Base-by-base conservation (phyloP, 495 filamentous ascomycete genomes). In the Symbiotaphrina buchneri region DNA sequence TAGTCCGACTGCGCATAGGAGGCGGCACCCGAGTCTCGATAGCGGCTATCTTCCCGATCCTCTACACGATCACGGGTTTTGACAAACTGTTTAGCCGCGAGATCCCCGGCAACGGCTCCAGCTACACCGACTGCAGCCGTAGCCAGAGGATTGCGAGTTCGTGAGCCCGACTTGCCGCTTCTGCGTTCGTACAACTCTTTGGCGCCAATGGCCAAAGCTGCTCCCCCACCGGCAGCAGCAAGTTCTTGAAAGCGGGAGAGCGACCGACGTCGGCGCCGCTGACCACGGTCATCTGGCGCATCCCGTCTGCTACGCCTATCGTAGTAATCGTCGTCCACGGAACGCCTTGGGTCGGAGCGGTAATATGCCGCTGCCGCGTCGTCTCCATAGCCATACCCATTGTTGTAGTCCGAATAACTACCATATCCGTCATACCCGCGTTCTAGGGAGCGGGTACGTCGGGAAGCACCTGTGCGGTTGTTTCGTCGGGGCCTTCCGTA, bases 71-170 rank as follows among this genome's bases (percentile, higher is more conserved):
- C 21, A 1, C 35, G 35, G 14, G 14, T 18, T 18, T 30, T 15
- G 23, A 20, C 34, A n/a, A 25, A 32, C 20, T 27, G 22, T n/a
- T 27, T 28, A 6, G 21, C 18, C 3, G 35, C 35, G 15, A 25
- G 11, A 32, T 11, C 35, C 5, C 35, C 35, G 2, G 35, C 35
- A 10, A 27, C 33, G 15, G 35, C 35, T 4, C 35, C 35, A 26
- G 44, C 35, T 16, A 38, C 18, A 17, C 35, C 35, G n/a, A 28
- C 3, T 5, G 33, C 35, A 6, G 30, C 33, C 6, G 30, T 35
- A 4, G 15, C 20, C 6, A 38, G 11, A 10, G 15, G 7, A 17
- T 34, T 33, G 8, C 25, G 13, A 1, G 21, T 8, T 11, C 26
- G 6, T 11, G 28, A 26, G 3, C 19, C 16, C 13, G 24, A 3